Evolutionary conservation across 306 rosid genomes (phyloP), one percentile per base, ranked within the genome.

Genomic region (Morella rubra): DNA sequence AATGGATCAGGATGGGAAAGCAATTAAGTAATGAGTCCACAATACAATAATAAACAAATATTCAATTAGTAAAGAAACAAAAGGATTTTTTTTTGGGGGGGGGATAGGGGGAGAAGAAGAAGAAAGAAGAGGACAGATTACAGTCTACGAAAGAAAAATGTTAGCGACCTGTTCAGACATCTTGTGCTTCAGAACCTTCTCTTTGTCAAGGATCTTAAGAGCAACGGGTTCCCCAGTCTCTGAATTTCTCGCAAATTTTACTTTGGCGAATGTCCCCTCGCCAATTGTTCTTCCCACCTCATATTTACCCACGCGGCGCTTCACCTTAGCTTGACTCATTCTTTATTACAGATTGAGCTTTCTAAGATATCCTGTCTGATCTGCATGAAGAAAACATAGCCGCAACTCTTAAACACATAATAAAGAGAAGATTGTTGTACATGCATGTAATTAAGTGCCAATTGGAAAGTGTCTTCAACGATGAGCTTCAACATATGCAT

Each of bases 211-310:
- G 78, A 95, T 95, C 83, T 95, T 95, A 74, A 95, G 86, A 75
- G 99, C 99, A 81, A 89, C 97, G 32, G 81, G 79, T 0, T 90
- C 97, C 45, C 82, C 84, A 8, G 90, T 92, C 86, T 90, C 89
- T 1, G 97, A 86, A 86, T 95, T 92, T 82, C 90, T 88, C 42
- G 92, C 99, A 74, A 92, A 85, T 77, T 92, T 95, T 78, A 95
- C 99, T 83, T 95, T 95, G 19, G 99, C 99, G 82, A 95, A 95
- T 59, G 99, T 87, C 45, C 99, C 99, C 86, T 95, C 99, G 2
- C 99, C 99, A 70, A 95, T 95, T 50, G 97, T 95, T 84, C 97
- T 91, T 69, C 99, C 99, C 7, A 95, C 82, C 81, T 95, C 99
- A 75, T 95, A 95, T 79, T 85, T 95, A 75, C 99, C 99, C 12